These are phyloP conservation scores for Laburnicola sp. DNA, from an alignment of 2,329 filamentous ascomycete species.

Conservation along the genomic window DNA sequence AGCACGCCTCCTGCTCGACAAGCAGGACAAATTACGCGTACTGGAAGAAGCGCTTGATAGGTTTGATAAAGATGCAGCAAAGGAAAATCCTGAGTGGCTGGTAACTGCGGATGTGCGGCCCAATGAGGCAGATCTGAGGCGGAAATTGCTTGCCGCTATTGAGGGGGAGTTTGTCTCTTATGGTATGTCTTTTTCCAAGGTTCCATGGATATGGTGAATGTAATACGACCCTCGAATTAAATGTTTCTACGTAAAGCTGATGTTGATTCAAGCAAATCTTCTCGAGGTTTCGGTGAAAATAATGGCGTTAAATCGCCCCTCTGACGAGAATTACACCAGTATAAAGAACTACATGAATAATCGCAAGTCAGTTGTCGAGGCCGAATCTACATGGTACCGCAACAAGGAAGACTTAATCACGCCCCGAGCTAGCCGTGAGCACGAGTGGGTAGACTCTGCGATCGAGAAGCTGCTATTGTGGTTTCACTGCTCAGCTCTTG, in stretches of 20 bases:
- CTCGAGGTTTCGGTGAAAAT: constrained; percentile 15
- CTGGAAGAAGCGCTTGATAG: constrained; percentile 32
- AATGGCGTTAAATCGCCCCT: constrained; percentile 30
- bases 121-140: background rate
- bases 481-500: constrained; percentile 19
- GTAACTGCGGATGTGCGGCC: constrained; percentile 6
- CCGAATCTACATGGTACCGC: constrained; percentile 42
- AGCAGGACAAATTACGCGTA: constrained; percentile 15
- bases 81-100: background rate
- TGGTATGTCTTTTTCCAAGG: no score
- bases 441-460: constrained; percentile 45
- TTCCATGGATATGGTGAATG: no score
- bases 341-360: constrained; percentile 9
- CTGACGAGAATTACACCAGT: constrained; percentile 25
- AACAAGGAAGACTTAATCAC: constrained; percentile 48
- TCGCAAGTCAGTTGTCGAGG: constrained; percentile 10
- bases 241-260: no score
- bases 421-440: constrained; percentile 40
- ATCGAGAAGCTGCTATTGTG: constrained; percentile 32
- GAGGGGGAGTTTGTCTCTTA: constrained; percentile 10
- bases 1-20: constrained; percentile 33
- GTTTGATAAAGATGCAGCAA: constrained; percentile 1
- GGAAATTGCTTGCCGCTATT: constrained; percentile 9
- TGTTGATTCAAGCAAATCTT: constrained; percentile 19
- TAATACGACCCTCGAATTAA: no score